Evolutionary conservation across 768 basidiomycete genomes (phyloP), one percentile per base, ranked within the genome.

Genomic region (Podaxis rugospora): DNA sequence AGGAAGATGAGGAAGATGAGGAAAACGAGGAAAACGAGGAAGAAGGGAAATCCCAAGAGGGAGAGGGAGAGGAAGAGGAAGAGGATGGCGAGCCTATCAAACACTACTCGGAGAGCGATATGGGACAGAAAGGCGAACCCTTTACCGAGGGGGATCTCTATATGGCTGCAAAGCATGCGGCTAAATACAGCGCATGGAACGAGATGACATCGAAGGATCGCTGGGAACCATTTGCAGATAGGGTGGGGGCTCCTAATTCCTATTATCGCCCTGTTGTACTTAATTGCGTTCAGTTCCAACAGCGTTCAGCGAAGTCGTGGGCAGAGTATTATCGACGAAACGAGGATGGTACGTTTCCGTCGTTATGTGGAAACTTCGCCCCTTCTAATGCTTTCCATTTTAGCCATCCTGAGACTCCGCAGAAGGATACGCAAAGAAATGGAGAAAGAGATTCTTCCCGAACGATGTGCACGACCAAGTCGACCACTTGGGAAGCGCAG

Each of bases 131-230:
- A 53, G 82, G 85, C 14, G 71, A 69, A 40, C 63, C 79, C 3
- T 86, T 84, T 63, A 83, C 79, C 25, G 76, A 79, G n/a, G 85
- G 85, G n/a, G 89, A 90, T 67, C 71, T 82, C 59, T 81, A 85
- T 62, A 75, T 81, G 51, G 75, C 84, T 53, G 86, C 87, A 13
- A 83, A 79, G 64, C 81, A 87, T 70, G 80, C 88, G 37, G 81
- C 82, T 25, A 76, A 74, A 5, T 75, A 74, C 55, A 71, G 75
- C 2, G 67, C 81, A 53, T 89, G 84, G 76, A 68, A 76, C 25
- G 70, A 69, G 25, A 68, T 75, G 63, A 65, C 71, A 16, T 59
- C 61, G 0, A 79, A 72, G 59, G 83, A 86, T 36, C 78, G 80
- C 67, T 90, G 87, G 86, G 75, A 75, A 1, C 69, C 77, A 16